These are phyloP conservation scores for Paramecium biaurelia DNA, from an alignment of 73 alveolate species.

Conservation along the genomic window DNA sequence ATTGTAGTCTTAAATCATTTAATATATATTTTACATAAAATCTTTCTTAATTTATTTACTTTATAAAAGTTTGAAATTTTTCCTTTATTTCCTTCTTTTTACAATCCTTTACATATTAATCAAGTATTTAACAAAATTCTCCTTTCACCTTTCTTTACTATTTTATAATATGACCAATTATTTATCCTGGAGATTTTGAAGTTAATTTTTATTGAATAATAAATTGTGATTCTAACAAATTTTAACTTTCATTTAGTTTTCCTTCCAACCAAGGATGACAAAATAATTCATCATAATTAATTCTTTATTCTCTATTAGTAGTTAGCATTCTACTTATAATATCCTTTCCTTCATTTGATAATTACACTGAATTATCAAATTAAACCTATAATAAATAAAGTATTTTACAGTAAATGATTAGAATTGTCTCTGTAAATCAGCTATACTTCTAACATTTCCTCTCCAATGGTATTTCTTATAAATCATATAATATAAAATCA, in stretches of 20 bases:
- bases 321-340: conserved; percentile 34
- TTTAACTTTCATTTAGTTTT: neutral
- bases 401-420: neutral
- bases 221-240: neutral
- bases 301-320: conserved; percentile 17
- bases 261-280: conserved; percentile 35
- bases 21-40: neutral
- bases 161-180: neutral
- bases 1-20: neutral
- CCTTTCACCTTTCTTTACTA: neutral
- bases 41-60: neutral
- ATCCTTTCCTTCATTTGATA: conserved; percentile 10
- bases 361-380: neutral
- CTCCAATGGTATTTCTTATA: conserved; percentile 9
- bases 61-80: neutral
- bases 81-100: neutral
- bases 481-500: neutral
- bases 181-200: neutral
- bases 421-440: neutral
- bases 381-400: neutral
- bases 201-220: neutral
- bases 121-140: neutral
- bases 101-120: neutral
- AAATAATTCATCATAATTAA: conserved; percentile 26
- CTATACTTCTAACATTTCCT: neutral